Evolutionary conservation across 2,329 filamentous ascomycete genomes (phyloP).

Genomic region (Epicoccum sorghinum): DNA sequence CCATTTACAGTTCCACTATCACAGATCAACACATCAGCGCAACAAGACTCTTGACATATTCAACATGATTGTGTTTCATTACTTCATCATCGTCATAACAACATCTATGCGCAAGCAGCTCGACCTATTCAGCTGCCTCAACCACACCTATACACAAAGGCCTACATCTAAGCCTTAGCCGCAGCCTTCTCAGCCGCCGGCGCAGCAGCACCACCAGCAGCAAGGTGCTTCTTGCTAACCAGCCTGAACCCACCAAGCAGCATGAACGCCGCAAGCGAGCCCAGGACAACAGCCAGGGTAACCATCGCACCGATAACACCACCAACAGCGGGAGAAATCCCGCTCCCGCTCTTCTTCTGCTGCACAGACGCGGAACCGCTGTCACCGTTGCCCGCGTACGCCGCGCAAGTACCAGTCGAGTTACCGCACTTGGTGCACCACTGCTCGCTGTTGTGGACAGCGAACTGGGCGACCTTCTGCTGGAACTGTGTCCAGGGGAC

Average conservation of each 20-base stretch:
- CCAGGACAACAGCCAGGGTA: slow-evolving; percentile 68
- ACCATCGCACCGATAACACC: slow-evolving; percentile 80
- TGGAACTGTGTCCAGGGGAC: slow-evolving; percentile 75
- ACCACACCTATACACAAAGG: too few relatives aligned
- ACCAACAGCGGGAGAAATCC: slow-evolving; percentile 73
- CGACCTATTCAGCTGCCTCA: too few relatives aligned
- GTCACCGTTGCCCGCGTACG: slow-evolving; percentile 40
- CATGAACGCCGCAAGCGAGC: slow-evolving; percentile 58
- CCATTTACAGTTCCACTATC: too few relatives aligned
- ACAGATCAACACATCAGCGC: too few relatives aligned
- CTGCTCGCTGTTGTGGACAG: slow-evolving; percentile 65
- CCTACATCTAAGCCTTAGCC: slow-evolving; percentile 18
- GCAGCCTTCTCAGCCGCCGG: slow-evolving; percentile 2
- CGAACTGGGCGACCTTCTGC: slow-evolving; percentile 66
- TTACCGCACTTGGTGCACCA: slow-evolving; percentile 83
- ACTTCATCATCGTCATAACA: neutral
- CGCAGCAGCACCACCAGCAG: slow-evolving; percentile 3
- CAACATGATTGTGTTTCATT: too few relatives aligned
- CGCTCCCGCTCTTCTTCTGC: slow-evolving; percentile 27
- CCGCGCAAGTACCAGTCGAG: slow-evolving; percentile 69
- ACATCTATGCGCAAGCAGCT: too few relatives aligned
- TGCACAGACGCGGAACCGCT: slow-evolving; percentile 15
- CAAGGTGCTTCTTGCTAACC: slow-evolving; percentile 60
- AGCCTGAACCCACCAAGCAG: slow-evolving; percentile 63
- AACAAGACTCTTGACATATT: too few relatives aligned